Evolutionary conservation across 2,329 filamentous ascomycete species (phyloP), one percentile per base, ranked within the genome.

Genomic region (Microcyclospora tardicrescens): DNA sequence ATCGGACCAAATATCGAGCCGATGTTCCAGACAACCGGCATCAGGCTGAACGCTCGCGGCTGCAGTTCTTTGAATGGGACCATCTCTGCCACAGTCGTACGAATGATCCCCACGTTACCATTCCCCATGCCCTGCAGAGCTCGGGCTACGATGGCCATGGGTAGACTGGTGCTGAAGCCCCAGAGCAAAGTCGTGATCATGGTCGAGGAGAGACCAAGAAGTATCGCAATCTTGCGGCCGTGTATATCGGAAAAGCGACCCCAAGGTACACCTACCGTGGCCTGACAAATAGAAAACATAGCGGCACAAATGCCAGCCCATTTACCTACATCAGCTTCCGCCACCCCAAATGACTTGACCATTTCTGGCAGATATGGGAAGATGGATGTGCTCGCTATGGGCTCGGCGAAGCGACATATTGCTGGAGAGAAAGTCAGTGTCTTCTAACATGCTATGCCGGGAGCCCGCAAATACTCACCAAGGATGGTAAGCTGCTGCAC

Each of bases 281-380:
- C 81, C 66, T 96, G 85, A 80, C 83, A 52, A 73, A 82, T 45
- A 80, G 74, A 50, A 80, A 84, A 67, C 81, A 91, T 83, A 50
- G 85, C 79, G 5, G 84, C 87, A 49, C 91, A 84, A 56, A 93
- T 74, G 36, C 87, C 87, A 15, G 87, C 82, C 64, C 89, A 93
- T 63, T 78, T 81, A 32, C 83, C 82, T 16, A 93, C 73, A 33
- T 84, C 69, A 49, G 81, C 73, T 47, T 77, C 71, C 6, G 73
- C 68, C 12, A 93, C 68, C 9, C 81, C 77, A 46, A 93, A 85
- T 56, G 77, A 80, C 50, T 79, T 72, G 40, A 93, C 81, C 82
- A 93, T 91, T 61, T 87, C 82, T 79, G 87, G 42, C 74, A 93
- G 50, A 79, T 95, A 95, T 10, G 87, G 87, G 54, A 89, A 93